phyloP scores from a whole-genome alignment of 2,329 filamentous ascomycete species.

The Lasiodiplodia hormozganensis region DNA sequence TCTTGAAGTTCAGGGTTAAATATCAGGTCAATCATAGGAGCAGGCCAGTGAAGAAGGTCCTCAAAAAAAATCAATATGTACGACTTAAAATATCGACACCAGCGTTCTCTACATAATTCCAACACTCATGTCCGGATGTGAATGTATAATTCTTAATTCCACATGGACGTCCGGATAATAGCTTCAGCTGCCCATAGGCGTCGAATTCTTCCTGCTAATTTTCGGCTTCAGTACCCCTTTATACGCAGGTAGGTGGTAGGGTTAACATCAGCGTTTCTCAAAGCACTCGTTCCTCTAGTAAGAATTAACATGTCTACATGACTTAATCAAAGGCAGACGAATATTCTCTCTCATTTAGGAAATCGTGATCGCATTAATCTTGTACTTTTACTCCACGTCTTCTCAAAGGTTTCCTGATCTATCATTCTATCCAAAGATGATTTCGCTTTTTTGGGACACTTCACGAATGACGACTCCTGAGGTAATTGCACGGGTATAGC shows the following conservation, averaged over 20 bases:
- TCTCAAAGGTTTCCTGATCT: background rate
- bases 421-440: background rate
- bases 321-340: background rate
- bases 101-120: background rate
- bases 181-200: too few relatives aligned
- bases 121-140: too few relatives aligned
- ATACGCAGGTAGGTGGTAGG: too few relatives aligned
- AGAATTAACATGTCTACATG: too few relatives aligned
- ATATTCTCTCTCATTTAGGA: background rate
- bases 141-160: too few relatives aligned
- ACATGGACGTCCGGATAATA: too few relatives aligned
- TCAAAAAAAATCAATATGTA: background rate
- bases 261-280: too few relatives aligned
- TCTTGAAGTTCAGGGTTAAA: background rate
- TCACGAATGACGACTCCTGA: background rate
- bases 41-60: background rate
- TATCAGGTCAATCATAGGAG: background rate
- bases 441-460: background rate
- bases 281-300: too few relatives aligned
- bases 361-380: background rate
- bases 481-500: background rate
- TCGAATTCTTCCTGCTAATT: too few relatives aligned
- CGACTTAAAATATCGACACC: background rate
- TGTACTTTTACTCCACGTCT: background rate
- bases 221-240: too few relatives aligned